Conservation (phyloP, 176 grass and related monocot genomes). For the Avena eriantha region DNA sequence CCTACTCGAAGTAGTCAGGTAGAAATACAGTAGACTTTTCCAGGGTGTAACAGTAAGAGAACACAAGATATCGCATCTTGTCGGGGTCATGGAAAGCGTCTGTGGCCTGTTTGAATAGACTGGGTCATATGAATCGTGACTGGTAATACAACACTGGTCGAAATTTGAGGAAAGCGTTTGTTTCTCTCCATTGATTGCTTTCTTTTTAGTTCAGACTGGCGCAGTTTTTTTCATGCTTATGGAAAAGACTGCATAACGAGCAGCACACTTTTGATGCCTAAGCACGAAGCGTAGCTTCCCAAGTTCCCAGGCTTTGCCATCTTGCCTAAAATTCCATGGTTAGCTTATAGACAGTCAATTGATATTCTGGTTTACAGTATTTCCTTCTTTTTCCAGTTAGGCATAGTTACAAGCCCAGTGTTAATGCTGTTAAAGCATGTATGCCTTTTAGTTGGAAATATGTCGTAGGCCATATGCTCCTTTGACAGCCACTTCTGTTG, state of each 20-base stretch:
- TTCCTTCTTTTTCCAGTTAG: not conserved
- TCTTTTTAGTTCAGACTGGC: not conserved
- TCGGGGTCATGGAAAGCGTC: not conserved
- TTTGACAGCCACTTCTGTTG: not conserved
- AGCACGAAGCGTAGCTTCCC: not conserved
- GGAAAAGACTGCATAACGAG: not conserved
- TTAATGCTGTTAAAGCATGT: not conserved
- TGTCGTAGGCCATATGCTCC: not conserved
- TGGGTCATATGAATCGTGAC: not conserved
- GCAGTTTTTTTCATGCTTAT: not conserved
- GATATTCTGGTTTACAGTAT: not conserved
- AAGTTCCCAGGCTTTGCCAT: conserved; percentile 8
- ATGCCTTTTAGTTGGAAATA: not conserved
- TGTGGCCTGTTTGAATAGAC: not conserved
- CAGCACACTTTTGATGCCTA: not conserved
- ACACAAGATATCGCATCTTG: conserved; percentile 13
- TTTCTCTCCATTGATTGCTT: not conserved
- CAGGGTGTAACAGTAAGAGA: not conserved
- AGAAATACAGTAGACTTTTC: not conserved
- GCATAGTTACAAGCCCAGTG: not conserved
- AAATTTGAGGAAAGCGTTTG: not conserved
- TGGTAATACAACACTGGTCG: not conserved
- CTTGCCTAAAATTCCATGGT: not conserved
- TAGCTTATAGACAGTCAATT: not conserved
- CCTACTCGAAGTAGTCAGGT: not conserved